A percentile compares a stretch with the other conserved stretches of the same genome.
Evolutionary conservation across 371 early-diverging fungal genomes (phyloP).

Genomic region (Rhizopus sp.): DNA sequence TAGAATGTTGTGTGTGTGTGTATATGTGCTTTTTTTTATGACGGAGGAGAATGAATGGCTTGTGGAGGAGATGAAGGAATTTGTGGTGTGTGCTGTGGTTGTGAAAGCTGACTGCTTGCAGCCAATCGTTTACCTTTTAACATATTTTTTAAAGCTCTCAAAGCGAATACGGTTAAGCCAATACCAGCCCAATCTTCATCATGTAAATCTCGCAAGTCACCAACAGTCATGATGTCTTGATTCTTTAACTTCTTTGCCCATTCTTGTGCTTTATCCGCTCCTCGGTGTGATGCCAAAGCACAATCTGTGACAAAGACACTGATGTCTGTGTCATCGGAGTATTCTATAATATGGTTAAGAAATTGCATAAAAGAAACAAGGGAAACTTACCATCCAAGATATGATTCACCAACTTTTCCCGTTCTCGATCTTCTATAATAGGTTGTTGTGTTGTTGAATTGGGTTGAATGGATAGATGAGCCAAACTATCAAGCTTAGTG

Average conservation of each 20-base stretch:
- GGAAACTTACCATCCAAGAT: conserved; percentile 27
- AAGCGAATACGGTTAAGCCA: conserved; percentile 87
- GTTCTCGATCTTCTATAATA: conserved; percentile 6
- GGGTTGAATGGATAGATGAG: neutral
- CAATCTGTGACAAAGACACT: conserved; percentile 74
- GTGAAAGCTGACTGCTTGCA: conserved; percentile 16
- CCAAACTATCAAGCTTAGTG: conserved; percentile 3
- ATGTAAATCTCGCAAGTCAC: conserved; percentile 75
- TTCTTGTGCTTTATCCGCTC: conserved; percentile 75
- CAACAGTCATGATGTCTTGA: conserved; percentile 85
- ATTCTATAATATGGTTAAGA: conserved; percentile 39
- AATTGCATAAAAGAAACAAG: neutral
- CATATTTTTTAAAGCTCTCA: conserved; percentile 82
- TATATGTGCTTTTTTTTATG: neutral
- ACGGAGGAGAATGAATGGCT: conserved; percentile 2
- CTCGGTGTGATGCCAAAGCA: conserved; percentile 67
- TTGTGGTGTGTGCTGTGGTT: neutral
- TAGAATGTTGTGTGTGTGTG: neutral
- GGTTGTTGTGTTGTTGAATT: conserved; percentile 3
- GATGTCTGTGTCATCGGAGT: conserved; percentile 65
- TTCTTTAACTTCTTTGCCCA: conserved; percentile 72
- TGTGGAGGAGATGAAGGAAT: conserved; percentile 3
- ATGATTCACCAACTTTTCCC: conserved; percentile 23
- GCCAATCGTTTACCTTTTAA: conserved; percentile 58
- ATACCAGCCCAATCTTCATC: conserved; percentile 81